Evolutionary conservation across 257 asterid genomes (phyloP).

Genomic region (Fraxinus pennsylvanica): DNA sequence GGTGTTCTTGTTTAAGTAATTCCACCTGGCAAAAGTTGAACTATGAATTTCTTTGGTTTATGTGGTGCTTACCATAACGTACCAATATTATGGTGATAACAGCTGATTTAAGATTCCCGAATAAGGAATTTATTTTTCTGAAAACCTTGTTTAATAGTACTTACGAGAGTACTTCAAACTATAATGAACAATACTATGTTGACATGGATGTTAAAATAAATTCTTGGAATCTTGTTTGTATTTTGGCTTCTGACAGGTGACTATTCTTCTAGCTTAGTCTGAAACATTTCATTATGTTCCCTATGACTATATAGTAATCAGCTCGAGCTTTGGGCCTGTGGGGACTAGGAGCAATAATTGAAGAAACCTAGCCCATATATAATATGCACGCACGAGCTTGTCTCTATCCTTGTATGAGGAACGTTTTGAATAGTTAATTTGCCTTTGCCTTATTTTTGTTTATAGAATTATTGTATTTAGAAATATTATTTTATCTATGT

Average conservation of each 20-base stretch:
- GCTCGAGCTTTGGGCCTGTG: neutral
- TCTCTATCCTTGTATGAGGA: neutral
- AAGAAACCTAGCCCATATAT: neutral
- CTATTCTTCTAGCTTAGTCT: neutral
- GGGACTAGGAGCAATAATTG: neutral
- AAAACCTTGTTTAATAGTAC: neutral
- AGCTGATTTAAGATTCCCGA: neutral
- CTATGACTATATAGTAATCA: neutral
- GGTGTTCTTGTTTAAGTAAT: no score
- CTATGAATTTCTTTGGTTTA: no score
- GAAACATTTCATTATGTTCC: neutral
- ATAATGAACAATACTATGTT: neutral
- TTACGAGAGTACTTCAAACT: neutral
- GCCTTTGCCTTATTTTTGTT: neutral
- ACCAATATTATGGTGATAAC: neutral
- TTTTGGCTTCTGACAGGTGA: neutral
- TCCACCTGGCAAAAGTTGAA: neutral
- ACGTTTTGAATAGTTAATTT: neutral
- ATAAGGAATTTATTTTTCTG: neutral
- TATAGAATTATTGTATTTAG: no score
- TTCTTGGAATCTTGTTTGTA: neutral
- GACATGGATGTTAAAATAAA: neutral
- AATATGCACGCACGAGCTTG: slow-evolving; percentile 8
- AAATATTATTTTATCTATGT: neutral
- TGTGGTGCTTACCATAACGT: no score